Evolutionary conservation across 1,139 yeast genomes (phyloP), one percentile per base, ranked within the genome.

Genomic region (Nematodospora anomalae): DNA sequence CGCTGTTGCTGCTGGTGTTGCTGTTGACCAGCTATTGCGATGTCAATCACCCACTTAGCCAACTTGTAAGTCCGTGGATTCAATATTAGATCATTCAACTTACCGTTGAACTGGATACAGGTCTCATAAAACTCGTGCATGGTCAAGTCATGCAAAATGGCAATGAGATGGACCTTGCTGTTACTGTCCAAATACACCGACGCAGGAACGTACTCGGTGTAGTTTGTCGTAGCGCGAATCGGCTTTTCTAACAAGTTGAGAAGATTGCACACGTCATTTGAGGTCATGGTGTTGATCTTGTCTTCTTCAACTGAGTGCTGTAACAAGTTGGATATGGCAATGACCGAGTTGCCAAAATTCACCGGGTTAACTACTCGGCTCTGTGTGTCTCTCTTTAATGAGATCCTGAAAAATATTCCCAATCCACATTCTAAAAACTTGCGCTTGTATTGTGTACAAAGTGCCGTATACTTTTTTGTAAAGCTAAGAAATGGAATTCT

Each of bases 21-120:
- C 38, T 62, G 64, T 48, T 71, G 75, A 46, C 71, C 74, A 31
- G 79, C 79, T 36, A 77, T 66, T n/a, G 82, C 83, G 30, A 73
- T 74, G 49, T 82, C 88, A 37, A 81, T 71, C 14, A 83, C 83
- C 80, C 86, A 77, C 51, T 80, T 80, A 16, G 88, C 87, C 46
- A 83, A 64, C 46, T 76, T 77, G 48, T 78, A 79, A 9, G 83
- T 83, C 38, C 78, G 76, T 6, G 82, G 76, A 39, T 76, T 72
- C 35, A 83, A 62, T 24, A 77, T 71, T 45, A 83, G 71, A 49
- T 82, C 89, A 52, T 80, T 80, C 45, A 83, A 60, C 38, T 78
- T 69, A 36, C 69, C 73, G 52, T 81, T 81, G 53, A 80, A 83
- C 46, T 74, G 74, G 33, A 82, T 60, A 32, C 85, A 82, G 30